Evolutionary conservation across 2,329 filamentous ascomycete genomes (phyloP), one percentile per base, ranked within the genome.

Genomic region (Pseudogymnoascus sp.): DNA sequence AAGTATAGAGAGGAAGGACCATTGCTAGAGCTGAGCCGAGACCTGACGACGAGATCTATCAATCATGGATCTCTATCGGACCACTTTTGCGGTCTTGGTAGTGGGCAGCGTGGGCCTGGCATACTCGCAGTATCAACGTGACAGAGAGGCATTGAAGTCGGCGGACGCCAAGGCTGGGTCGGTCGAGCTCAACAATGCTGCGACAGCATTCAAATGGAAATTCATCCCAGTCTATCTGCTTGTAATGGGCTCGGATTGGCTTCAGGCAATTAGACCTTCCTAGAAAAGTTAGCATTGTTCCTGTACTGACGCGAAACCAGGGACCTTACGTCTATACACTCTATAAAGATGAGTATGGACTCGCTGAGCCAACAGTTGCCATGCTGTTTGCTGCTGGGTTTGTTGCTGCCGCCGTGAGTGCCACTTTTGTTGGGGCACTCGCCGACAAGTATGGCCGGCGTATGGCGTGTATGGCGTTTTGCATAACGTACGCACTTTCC

Each of bases 401-500:
- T 61, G 67, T 71, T 14, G 70, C 69, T 4, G 69, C 64, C n/a
- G 69, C 66, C 3, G 67, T 71, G 61, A 69, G 65, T 18, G 69
- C 69, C 36, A 70, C 70, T 36, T 70, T 70, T 43, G 69, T 69
- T 3, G 69, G 70, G 4, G 65, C 68, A 43, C 70, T 72, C 38
- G 69, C 70, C 18, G 69, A 72, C 61, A 65, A 60, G 53, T 67
- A 68, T 62, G 69, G 70, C 15, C 78, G 82, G 57, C 76, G 76
- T 59, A 71, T 70, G 7, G 80, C 80, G 28, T 85, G 82, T 66
- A 73, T 84, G 8, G 71, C 75, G 15, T 85, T 83, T 70, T 85
- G 82, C 71, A 70, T 71, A 14, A 72, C 77, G 3, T 83, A 83
- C 68, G 75, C 80, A 0, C 69, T 80, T 2, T 81, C 81, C 0